Evolutionary conservation across 2,329 filamentous ascomycete genomes (phyloP).

Genomic region (Apiospora pterosperma): DNA sequence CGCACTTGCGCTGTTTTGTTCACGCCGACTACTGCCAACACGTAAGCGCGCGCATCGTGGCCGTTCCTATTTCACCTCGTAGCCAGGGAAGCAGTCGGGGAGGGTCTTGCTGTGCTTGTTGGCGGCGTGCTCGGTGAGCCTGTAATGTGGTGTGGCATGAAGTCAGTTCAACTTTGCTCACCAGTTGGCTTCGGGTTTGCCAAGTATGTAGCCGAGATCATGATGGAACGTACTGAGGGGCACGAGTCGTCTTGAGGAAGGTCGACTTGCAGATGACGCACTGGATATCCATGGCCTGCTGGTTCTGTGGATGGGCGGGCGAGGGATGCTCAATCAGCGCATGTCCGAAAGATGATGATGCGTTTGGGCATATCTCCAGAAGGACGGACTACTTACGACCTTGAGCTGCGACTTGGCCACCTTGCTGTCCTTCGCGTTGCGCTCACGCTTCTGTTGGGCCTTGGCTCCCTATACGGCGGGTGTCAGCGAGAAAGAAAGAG

Average conservation of each 20-base stretch:
- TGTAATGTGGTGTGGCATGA: slow-evolving; percentile 21
- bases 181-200: neutral
- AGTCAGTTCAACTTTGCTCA: neutral
- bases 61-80: slow-evolving; percentile 17
- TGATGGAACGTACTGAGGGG: slow-evolving; percentile 55
- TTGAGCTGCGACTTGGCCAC: slow-evolving; percentile 67
- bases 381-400: slow-evolving; percentile 48
- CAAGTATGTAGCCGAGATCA: too few species aligned
- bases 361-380: neutral
- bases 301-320: slow-evolving; percentile 51
- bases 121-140: slow-evolving; percentile 65
- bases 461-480: slow-evolving; percentile 52
- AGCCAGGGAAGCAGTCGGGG: slow-evolving; percentile 66
- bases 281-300: slow-evolving; percentile 71
- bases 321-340: neutral
- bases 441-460: slow-evolving; percentile 69
- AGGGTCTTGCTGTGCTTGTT: slow-evolving; percentile 77
- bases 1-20: neutral
- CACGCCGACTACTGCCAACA: neutral
- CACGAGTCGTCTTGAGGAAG: slow-evolving; percentile 74
- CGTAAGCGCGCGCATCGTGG: slow-evolving; percentile 12
- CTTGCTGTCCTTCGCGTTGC: slow-evolving; percentile 61
- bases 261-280: slow-evolving; percentile 75
- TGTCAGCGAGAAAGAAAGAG: neutral
- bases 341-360: neutral